Evolutionary conservation across 106 monocot species (phyloP).

Genomic region (Dendrobium chrysotoxum): DNA sequence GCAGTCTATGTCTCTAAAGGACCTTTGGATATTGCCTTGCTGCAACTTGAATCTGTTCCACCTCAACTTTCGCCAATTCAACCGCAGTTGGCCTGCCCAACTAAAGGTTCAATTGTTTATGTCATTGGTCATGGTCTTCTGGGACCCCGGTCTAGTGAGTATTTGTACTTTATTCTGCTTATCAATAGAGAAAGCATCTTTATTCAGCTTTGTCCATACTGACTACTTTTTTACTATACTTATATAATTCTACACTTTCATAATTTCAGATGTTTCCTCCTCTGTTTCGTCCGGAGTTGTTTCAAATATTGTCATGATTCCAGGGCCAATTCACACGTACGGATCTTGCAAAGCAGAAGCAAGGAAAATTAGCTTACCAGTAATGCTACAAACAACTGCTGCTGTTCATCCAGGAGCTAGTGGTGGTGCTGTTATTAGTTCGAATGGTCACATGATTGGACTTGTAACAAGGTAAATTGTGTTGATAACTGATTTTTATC

Average conservation of each 20-base stretch:
- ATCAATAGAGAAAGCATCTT: not conserved
- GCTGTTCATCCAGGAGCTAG: conserved; percentile 95
- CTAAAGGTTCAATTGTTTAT: conserved; percentile 46
- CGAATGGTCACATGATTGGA: conserved; percentile 66
- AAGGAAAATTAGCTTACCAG: conserved; percentile 30
- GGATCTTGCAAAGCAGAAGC: conserved; percentile 8
- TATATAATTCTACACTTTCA: not conserved
- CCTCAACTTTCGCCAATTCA: conserved; percentile 35
- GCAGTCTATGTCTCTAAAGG: conserved; percentile 83
- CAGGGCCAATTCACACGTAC: conserved; percentile 7
- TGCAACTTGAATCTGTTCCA: conserved; percentile 67
- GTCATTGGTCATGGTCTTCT: conserved; percentile 89
- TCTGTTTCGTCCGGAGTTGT: conserved; percentile 73
- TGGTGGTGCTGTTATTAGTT: conserved; percentile 75
- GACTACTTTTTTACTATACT: not conserved
- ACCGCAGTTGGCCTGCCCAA: conserved; percentile 44
- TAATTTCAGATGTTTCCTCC: conserved; percentile 40
- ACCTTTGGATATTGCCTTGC: conserved; percentile 82
- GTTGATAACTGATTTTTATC: not conserved
- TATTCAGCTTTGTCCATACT: not conserved
- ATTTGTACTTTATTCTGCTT: not conserved
- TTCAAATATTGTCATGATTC: conserved; percentile 48
- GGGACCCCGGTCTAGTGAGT: conserved; percentile 74
- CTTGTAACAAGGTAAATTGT: conserved; percentile 75
- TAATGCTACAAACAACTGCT: conserved; percentile 95